phyloP scores from a whole-genome alignment of 2,329 filamentous ascomycete species.

The Mollisia scopiformis region DNA sequence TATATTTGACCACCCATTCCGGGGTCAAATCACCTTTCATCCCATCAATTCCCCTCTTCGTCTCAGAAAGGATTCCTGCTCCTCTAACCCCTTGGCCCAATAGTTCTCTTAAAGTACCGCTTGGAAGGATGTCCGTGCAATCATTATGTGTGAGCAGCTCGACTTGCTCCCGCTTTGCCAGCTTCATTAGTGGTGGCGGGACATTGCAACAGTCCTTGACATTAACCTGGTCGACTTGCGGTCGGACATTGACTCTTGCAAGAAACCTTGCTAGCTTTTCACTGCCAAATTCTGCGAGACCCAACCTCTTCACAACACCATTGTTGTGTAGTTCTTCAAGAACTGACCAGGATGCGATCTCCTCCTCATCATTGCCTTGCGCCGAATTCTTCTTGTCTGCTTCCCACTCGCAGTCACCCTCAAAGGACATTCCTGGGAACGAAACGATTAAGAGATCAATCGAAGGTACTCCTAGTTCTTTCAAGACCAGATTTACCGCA shows the following conservation, averaged over 20 bases:
- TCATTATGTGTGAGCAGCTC: constrained; percentile 94
- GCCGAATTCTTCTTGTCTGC: constrained; percentile 63
- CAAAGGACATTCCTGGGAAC: constrained; percentile 91
- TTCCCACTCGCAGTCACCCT: constrained; percentile 86
- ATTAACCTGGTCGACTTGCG: constrained; percentile 94
- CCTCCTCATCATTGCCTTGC: constrained; percentile 69
- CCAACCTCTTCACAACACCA: constrained; percentile 75
- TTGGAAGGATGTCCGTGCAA: constrained; percentile 86
- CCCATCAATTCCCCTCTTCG: constrained; percentile 50
- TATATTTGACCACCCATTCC: constrained; percentile 97
- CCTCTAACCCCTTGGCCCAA: constrained; percentile 73
- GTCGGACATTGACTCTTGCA: constrained; percentile 68
- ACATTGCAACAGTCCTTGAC: constrained; percentile 95
- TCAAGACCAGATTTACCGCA: constrained; percentile 78
- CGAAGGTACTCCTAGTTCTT: constrained; percentile 73
- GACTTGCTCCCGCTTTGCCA: constrained; percentile 82
- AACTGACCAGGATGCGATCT: constrained; percentile 69
- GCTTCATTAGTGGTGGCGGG: constrained; percentile 80
- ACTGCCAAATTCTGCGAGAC: constrained; percentile 89
- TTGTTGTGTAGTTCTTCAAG: constrained; percentile 74
- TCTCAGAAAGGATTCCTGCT: constrained; percentile 71
- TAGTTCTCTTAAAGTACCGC: constrained; percentile 82
- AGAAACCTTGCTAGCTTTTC: constrained; percentile 81
- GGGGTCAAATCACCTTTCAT: constrained; percentile 79
- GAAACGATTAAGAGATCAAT: constrained; percentile 91